phyloP scores from a whole-genome alignment of 2,329 filamentous ascomycete species.

The Fusarium musae region DNA sequence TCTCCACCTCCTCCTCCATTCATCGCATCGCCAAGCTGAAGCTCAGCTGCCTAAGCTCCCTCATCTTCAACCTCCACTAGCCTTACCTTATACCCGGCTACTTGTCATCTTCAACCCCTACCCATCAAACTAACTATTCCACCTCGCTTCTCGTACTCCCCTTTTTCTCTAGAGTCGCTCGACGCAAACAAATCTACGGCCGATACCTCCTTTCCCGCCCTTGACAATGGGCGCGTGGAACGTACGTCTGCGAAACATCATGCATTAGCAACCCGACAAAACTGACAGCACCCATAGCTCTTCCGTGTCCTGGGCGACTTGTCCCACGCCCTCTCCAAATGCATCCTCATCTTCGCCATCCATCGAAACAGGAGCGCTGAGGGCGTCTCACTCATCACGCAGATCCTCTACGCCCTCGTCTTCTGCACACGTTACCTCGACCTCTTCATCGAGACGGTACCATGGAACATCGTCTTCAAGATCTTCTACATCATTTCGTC shows the following conservation, averaged over 20 bases:
- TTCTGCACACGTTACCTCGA: constrained; percentile 91
- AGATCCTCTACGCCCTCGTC: constrained; percentile 86
- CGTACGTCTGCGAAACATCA: constrained; percentile 43
- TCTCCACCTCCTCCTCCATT: constrained; percentile 38
- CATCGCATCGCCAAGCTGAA: constrained; percentile 33
- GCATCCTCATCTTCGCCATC: constrained; percentile 90
- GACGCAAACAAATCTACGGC: constrained; percentile 27
- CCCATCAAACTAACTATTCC: neutral
- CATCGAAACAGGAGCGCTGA: constrained; percentile 89
- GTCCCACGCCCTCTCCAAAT: constrained; percentile 86
- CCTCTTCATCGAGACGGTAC: constrained; percentile 68
- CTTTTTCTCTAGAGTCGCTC: neutral
- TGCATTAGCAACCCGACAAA: neutral
- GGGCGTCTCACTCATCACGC: constrained; percentile 91
- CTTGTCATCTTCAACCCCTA: constrained; percentile 28
- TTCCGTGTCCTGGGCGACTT: constrained; percentile 86
- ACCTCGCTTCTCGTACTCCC: neutral
- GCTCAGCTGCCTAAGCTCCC: constrained; percentile 22
- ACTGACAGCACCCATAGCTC: constrained; percentile 53
- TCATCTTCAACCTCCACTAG: constrained; percentile 3
- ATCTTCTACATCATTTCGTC: constrained; percentile 87
- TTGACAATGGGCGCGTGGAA: constrained; percentile 55
- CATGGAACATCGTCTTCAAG: constrained; percentile 86
- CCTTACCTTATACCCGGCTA: constrained; percentile 5
- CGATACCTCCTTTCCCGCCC: constrained; percentile 20